A percentile compares a stretch with the other conserved stretches of the same genome.
Evolutionary conservation across 2,329 filamentous ascomycete species (phyloP).

Genomic region (Myriosclerotinia duriaeana): DNA sequence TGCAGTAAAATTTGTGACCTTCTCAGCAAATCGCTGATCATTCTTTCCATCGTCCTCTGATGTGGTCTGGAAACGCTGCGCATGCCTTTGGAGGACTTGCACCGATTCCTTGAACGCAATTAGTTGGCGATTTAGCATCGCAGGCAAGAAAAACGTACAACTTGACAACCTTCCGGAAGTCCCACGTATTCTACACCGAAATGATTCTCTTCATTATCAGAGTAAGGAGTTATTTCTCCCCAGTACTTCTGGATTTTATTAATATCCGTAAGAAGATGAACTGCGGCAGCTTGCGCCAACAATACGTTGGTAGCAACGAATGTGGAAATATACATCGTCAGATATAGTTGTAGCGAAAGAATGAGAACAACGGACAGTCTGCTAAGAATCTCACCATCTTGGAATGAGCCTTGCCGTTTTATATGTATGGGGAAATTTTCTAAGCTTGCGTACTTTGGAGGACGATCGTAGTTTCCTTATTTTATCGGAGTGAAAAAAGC

Average conservation of each 20-base stretch:
- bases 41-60: constrained; percentile 49
- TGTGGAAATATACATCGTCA: constrained; percentile 14
- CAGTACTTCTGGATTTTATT: constrained; percentile 42
- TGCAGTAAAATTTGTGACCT: constrained; percentile 48
- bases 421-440: neutral
- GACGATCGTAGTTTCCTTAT: neutral
- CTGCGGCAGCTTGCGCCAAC: constrained; percentile 8
- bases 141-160: constrained; percentile 38
- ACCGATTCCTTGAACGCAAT: constrained; percentile 38
- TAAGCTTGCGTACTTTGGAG: neutral
- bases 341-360: neutral
- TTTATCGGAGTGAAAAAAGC: neutral
- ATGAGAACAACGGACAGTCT: neutral
- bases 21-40: constrained; percentile 50
- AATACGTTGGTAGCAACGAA: constrained; percentile 10
- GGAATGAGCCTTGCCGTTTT: neutral
- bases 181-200: constrained; percentile 51
- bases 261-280: constrained; percentile 38
- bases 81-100: constrained; percentile 55
- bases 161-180: constrained; percentile 54
- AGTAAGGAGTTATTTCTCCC: constrained; percentile 50
- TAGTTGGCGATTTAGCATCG: neutral
- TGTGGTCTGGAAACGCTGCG: constrained; percentile 51
- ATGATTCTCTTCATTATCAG: constrained; percentile 46
- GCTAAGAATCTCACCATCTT: neutral